Evolutionary conservation across 2,329 filamentous ascomycete genomes (phyloP).

Genomic region (Cladophialophora exuberans): DNA sequence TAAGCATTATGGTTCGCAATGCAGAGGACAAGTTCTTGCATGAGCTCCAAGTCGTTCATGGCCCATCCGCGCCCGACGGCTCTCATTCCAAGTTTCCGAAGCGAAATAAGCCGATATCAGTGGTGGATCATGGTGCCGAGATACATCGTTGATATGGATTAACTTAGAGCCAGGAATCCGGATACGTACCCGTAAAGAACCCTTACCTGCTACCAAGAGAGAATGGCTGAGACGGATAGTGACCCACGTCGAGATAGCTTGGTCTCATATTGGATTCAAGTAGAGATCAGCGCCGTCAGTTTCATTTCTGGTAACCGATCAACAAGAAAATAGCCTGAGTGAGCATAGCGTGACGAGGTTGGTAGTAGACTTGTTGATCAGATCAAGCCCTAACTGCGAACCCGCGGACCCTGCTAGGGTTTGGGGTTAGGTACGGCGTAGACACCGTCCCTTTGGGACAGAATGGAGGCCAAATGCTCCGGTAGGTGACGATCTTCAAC

Average conservation of each 20-base stretch:
- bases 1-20: background rate
- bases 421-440: conserved; percentile 9
- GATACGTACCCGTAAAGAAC: too few species aligned
- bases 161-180: too few species aligned
- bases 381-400: too few species aligned
- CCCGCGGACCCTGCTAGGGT: conserved; percentile 6
- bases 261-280: background rate
- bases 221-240: background rate
- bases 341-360: conserved; percentile 18
- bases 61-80: background rate
- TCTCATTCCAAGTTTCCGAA: too few species aligned
- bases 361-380: too few species aligned
- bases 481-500: background rate
- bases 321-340: conserved; percentile 1
- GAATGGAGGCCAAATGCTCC: background rate
- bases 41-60: background rate
- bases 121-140: background rate
- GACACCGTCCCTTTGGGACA: conserved; percentile 3
- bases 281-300: conserved; percentile 7
- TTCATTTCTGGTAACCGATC: conserved; percentile 1
- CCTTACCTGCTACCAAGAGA: too few species aligned
- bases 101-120: background rate
- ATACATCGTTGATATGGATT: background rate
- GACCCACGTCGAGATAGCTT: background rate
- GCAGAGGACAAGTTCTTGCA: background rate